These are phyloP conservation scores for Remersonia thermophila DNA, from an alignment of 2,329 filamentous ascomycete species.

Conservation along the genomic window DNA sequence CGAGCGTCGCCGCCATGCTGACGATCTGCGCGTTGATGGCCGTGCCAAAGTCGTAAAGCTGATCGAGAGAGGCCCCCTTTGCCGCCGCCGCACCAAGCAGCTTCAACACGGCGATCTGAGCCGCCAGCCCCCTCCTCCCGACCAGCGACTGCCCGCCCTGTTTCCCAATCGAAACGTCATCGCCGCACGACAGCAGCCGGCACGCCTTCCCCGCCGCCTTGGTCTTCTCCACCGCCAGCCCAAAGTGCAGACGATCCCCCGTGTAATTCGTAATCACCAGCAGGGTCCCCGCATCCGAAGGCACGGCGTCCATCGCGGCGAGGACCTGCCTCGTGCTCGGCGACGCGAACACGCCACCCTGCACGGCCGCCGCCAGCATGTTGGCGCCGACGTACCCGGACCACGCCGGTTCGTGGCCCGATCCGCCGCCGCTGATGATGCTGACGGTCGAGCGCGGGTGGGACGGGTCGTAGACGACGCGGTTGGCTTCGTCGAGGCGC, in stretches of 20 bases:
- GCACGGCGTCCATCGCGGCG: slow-evolving; percentile 42
- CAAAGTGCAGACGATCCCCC: slow-evolving; percentile 51
- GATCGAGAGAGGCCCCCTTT: slow-evolving; percentile 34
- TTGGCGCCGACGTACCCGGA: slow-evolving; percentile 50
- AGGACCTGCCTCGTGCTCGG: slow-evolving; percentile 52
- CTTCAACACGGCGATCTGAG: slow-evolving; percentile 48
- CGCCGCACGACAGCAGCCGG: slow-evolving; percentile 48
- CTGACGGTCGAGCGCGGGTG: slow-evolving; percentile 33
- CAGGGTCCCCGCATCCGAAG: slow-evolving; percentile 43
- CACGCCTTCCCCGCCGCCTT: slow-evolving; percentile 41
- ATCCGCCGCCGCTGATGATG: slow-evolving; percentile 43
- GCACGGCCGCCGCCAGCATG: slow-evolving; percentile 48
- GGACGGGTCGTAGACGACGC: slow-evolving; percentile 37
- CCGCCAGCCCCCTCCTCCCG: slow-evolving; percentile 48
- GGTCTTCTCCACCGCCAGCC: slow-evolving; percentile 46
- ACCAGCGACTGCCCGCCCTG: slow-evolving; percentile 42
- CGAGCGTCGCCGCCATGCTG: slow-evolving; percentile 45
- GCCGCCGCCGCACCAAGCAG: slow-evolving; percentile 40
- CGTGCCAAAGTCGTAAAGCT: slow-evolving; percentile 37
- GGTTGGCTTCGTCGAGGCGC: slow-evolving; percentile 36
- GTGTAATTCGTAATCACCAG: slow-evolving; percentile 55
- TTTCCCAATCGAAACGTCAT: slow-evolving; percentile 52
- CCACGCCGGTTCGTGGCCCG: slow-evolving; percentile 51
- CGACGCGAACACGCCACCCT: slow-evolving; percentile 51
- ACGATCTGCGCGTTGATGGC: slow-evolving; percentile 40